Conservation (phyloP, 1,284 basidiomycete species). For the Puccinia brachypodii region DNA sequence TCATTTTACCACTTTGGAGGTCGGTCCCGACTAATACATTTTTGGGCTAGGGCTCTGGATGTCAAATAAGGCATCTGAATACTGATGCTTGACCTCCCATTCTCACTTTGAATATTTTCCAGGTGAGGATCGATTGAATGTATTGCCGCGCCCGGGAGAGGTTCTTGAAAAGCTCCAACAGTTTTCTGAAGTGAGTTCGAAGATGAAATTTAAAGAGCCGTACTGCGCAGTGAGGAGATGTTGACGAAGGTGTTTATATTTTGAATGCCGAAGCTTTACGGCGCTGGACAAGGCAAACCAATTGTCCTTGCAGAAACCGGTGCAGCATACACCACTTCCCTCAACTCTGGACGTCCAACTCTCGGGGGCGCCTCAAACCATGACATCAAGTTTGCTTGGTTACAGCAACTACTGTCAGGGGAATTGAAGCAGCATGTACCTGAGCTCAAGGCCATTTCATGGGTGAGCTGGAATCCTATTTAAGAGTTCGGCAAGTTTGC, state of each 20-base stretch:
- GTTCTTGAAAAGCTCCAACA: conserved; percentile 31
- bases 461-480: conserved; percentile 19
- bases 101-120: neutral
- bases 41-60: neutral
- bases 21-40: neutral
- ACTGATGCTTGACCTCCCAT: neutral
- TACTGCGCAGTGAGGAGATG: neutral
- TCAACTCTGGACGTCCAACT: conserved; percentile 11
- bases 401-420: conserved; percentile 11
- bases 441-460: conserved; percentile 24
- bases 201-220: neutral
- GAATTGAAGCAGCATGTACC: neutral
- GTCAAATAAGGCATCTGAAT: neutral
- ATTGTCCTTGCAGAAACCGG: conserved; percentile 36
- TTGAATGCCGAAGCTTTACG: conserved; percentile 13
- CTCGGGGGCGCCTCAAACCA: conserved; percentile 29
- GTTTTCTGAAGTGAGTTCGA: conserved; percentile 32
- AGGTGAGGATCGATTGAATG: conserved; percentile 28
- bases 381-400: conserved; percentile 34
- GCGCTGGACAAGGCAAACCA: conserved; percentile 11
- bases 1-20: conserved; percentile 48
- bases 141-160: conserved; percentile 14
- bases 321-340: conserved; percentile 28
- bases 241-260: neutral
- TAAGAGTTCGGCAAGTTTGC: neutral